Conservation (phyloP, 2,329 filamentous ascomycete genomes). For the Huntiella abstrusa region DNA sequence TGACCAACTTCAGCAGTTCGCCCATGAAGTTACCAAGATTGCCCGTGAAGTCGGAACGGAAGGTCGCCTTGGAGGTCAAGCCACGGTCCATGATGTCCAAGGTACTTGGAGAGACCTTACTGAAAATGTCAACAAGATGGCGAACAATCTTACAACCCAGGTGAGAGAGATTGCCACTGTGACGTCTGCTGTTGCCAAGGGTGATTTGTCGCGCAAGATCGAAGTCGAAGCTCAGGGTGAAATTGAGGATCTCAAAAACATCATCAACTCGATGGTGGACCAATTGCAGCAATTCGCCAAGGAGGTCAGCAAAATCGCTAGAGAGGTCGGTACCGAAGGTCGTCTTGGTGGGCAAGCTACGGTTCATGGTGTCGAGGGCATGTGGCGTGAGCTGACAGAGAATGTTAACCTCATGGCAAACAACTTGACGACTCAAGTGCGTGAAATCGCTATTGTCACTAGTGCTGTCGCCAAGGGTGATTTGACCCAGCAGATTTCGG, state of each 20-base stretch:
- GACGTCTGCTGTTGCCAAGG: constrained; percentile 55
- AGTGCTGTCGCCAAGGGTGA: constrained; percentile 45
- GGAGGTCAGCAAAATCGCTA: constrained; percentile 84
- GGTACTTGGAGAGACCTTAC: constrained; percentile 38
- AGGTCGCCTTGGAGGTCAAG: too few relatives aligned
- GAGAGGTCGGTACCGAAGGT: constrained; percentile 67
- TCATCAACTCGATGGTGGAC: constrained; percentile 47
- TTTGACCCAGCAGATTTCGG: constrained; percentile 68
- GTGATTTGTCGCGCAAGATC: constrained; percentile 55
- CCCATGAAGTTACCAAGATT: too few relatives aligned
- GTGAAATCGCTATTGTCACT: constrained; percentile 91
- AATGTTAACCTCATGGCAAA: constrained; percentile 28
- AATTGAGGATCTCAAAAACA: too few relatives aligned
- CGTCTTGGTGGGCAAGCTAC: constrained; percentile 26
- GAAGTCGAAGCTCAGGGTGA: constrained; percentile 84
- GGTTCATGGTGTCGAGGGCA: constrained; percentile 88
- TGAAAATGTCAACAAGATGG: constrained; percentile 75
- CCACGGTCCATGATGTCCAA: too few relatives aligned
- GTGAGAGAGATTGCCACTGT: constrained; percentile 94
- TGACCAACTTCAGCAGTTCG: too few relatives aligned
- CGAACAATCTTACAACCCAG: constrained; percentile 70
- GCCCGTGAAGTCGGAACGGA: too few relatives aligned
- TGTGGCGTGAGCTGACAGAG: constrained; percentile 88
- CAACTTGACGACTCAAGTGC: constrained; percentile 95
- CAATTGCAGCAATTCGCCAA: constrained; percentile 91